phyloP scores from a whole-genome alignment of 2,329 filamentous ascomycete species.

The Monosporascus sp. region DNA sequence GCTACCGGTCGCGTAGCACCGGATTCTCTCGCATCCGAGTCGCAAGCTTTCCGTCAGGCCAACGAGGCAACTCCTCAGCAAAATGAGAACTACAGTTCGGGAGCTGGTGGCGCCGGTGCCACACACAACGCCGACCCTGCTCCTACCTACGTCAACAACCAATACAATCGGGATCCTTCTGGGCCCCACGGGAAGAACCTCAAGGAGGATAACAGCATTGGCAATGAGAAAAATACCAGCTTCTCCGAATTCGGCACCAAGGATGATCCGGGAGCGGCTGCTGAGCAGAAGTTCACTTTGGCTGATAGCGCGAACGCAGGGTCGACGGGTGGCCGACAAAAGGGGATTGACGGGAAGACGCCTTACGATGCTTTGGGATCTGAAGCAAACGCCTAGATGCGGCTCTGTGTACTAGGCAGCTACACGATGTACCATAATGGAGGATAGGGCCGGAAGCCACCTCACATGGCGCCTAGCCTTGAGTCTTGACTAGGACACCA shows the following conservation, averaged over 20 bases:
- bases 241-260: slow-evolving; percentile 39
- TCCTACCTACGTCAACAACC: slow-evolving; percentile 33
- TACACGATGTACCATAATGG: no score
- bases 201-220: slow-evolving; percentile 31
- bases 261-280: slow-evolving; percentile 41
- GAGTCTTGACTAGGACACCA: no score
- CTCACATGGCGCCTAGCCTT: no score
- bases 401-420: not conserved
- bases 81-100: slow-evolving; percentile 4
- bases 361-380: slow-evolving; percentile 16
- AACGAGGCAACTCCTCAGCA: slow-evolving; percentile 45
- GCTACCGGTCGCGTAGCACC: slow-evolving; percentile 56
- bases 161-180: slow-evolving; percentile 24
- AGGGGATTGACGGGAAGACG: slow-evolving; percentile 22
- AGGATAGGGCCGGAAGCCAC: no score
- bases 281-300: slow-evolving; percentile 37
- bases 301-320: slow-evolving; percentile 53
- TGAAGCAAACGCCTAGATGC: slow-evolving; percentile 12
- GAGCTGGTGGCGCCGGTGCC: slow-evolving; percentile 18
- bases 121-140: slow-evolving; percentile 22
- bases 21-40: slow-evolving; percentile 75
- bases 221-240: slow-evolving; percentile 35
- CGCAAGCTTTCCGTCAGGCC: slow-evolving; percentile 41
- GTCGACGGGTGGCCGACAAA: slow-evolving; percentile 43
- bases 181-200: slow-evolving; percentile 41